Evolutionary conservation across 1,284 basidiomycete species (phyloP), one percentile per base, ranked within the genome.

Genomic region (Puccinia brachypodii): DNA sequence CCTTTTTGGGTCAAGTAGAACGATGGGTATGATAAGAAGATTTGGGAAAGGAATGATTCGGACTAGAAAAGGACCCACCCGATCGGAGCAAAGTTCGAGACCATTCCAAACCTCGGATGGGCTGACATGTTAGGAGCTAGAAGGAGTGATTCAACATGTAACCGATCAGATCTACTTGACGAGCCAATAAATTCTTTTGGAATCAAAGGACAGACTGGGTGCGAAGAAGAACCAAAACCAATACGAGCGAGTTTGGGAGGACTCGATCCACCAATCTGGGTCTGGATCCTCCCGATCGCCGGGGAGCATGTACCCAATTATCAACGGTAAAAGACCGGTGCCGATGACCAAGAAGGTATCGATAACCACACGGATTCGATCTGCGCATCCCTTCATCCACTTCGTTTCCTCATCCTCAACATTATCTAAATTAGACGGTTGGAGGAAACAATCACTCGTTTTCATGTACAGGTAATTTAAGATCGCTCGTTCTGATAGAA

Each of bases 141-240:
- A 47, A 2, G 22, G 3, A 47, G 36, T 8, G 25, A 36, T 25
- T 9, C 3, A 50, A 42, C 9, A 69, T 2, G 44, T 28, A 11
- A 44, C 28, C 22, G 68, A 40, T 71, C 42, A 47, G 13, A 25
- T 71, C 7, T 4, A 9, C 42, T 25, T 2, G 2, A 2, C 8
- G 25, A 13, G 7, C 3, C 11, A 40, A 60, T 38, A 75, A 58
- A 64, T 47, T n/a, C n/a, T n/a, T n/a, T n/a, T n/a, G n/a, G n/a
- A n/a, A n/a, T n/a, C n/a, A n/a, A n/a, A 13, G 7, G 31, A 66
- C 75, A 36, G 2, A 76, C 75, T 66, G 47, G 75, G 75, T 2
- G 60, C 31, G 38, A 76, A 42, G 38, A 76, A 68, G 64, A 76
- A 76, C 75, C 75, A 76, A 66, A 76, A 76, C 75, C 75, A 76